Evolutionary conservation across 768 basidiomycete species (phyloP), one percentile per base, ranked within the genome.

Genomic region (Ramaria sp.): DNA sequence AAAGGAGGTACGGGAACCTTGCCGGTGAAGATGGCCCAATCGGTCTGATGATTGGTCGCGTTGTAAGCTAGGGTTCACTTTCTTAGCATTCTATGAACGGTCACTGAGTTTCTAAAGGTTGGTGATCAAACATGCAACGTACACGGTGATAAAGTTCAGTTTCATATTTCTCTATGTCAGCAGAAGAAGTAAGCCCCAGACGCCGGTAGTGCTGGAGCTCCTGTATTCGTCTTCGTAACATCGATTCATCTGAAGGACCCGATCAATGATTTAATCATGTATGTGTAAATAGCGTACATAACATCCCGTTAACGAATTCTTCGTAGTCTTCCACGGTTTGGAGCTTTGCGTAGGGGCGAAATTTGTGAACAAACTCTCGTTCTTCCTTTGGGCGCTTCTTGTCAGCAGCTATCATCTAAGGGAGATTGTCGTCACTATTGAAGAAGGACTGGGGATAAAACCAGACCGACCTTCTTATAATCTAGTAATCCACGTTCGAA

Each of bases 301-400:
- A 76, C 59, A 98, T 79, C 55, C 96, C 95, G 11, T 91, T 79
- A 4, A 86, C 76, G 66, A 98, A 89, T 3, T 76, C 76, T 67
- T 99, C 96, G 63, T 86, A 94, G 65, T 99, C 95, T 58, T 88
- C 83, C 1, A 88, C 86, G 0, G 91, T 93, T 67, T 96, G 93
- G 37, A 98, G 72, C 53, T 85, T 82, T 27, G 95, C 82, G 68
- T 97, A 97, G 2, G 92, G 90, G 61, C 94, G 87, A 54, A 94
- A 77, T 24, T 93, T 83, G 63, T 91, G 83, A 22, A 92, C 70
- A 55, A 97, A 84, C 60, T 98, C 96, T 61, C 88, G 82, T 64
- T 98, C 94, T 60, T 97, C 95, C 63, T 88, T 85, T 7, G 80
- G 79, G 17, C 91, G 77, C 67, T 96, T 97, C 73, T 94, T 88